Conservation (phyloP, 208 protist genomes). For the Crithidia sp. region DNA sequence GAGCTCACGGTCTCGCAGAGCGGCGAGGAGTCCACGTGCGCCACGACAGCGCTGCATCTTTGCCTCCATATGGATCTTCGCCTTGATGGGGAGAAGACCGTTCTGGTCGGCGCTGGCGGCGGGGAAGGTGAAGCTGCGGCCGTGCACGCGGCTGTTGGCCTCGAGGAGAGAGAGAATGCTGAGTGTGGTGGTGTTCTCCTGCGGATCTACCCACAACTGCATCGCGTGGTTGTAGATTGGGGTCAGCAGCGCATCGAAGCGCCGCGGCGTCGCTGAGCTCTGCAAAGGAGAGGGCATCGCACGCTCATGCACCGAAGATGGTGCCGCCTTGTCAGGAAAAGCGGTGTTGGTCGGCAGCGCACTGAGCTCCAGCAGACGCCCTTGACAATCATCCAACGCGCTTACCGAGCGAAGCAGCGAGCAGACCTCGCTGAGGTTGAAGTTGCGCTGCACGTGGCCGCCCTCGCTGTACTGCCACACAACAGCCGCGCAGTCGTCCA, state of each 20-base stretch:
- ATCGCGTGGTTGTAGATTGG: conserved; percentile 53
- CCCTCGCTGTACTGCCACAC: conserved; percentile 36
- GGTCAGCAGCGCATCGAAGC: conserved; percentile 34
- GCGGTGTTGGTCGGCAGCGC: background rate
- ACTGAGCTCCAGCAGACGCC: conserved; percentile 15
- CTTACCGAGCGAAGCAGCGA: conserved; percentile 69
- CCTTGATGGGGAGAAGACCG: conserved; percentile 78
- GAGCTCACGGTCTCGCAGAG: conserved; percentile 55
- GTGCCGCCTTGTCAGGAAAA: background rate
- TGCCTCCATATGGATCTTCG: conserved; percentile 86
- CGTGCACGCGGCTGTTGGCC: conserved; percentile 62
- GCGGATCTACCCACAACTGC: conserved; percentile 57
- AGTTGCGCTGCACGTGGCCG: conserved; percentile 47
- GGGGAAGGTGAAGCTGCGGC: conserved; percentile 63
- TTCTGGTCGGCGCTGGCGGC: conserved; percentile 55
- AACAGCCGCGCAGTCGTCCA: conserved; percentile 38
- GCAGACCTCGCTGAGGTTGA: conserved; percentile 67
- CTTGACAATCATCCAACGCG: conserved; percentile 39
- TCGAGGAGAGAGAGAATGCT: conserved; percentile 71
- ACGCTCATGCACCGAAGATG: background rate
- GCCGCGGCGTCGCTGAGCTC: background rate
- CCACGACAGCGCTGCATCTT: conserved; percentile 82
- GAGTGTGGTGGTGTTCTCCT: conserved; percentile 37
- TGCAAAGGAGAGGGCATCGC: background rate
- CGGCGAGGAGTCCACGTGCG: conserved; percentile 65